phyloP scores from a whole-genome alignment of 345 rosid species.

The Lenwebbia sp. region DNA sequence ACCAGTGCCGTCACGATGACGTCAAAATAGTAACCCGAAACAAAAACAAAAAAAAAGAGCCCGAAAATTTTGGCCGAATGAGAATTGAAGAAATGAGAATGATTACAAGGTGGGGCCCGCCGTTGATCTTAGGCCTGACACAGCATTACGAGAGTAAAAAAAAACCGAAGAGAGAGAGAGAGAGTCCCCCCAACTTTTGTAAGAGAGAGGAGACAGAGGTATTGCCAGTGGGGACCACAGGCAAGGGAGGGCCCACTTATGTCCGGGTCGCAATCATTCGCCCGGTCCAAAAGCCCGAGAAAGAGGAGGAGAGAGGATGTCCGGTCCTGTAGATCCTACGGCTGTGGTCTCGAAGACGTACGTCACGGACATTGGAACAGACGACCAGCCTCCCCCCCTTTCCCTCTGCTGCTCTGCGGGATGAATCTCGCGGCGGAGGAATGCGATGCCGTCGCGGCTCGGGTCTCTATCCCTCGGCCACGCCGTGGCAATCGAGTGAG shows the following conservation, averaged over 20 bases:
- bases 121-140: not conserved
- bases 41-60: not conserved
- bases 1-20: not conserved
- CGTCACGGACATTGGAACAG: not conserved
- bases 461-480: not conserved
- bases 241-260: not conserved
- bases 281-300: not conserved
- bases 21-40: not conserved
- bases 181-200: not conserved
- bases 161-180: not conserved
- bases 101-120: not conserved
- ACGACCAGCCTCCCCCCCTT: not conserved
- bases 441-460: not conserved
- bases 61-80: not conserved
- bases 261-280: not conserved
- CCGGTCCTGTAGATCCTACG: not conserved
- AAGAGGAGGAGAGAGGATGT: not conserved
- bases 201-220: not conserved
- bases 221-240: not conserved
- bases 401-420: not conserved
- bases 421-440: not conserved
- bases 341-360: not conserved
- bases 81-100: not conserved
- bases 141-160: not conserved
- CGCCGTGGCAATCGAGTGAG: not conserved